These are phyloP conservation scores for Leccinum huronense DNA, from an alignment of 1,284 basidiomycete genomes.

Conservation along the genomic window DNA sequence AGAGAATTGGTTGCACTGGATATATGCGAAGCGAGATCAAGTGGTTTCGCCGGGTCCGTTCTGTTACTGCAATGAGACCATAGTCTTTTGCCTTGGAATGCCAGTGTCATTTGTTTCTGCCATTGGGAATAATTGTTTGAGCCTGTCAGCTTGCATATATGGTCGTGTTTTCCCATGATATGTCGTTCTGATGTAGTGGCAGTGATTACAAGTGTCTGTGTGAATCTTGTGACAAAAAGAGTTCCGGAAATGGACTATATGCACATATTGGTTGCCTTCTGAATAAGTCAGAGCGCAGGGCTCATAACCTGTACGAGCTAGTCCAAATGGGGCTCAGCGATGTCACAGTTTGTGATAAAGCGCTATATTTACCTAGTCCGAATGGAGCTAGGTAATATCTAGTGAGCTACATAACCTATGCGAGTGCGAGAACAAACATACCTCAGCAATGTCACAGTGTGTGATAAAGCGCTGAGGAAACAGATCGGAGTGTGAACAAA, in stretches of 20 bases:
- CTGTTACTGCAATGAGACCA: neutral
- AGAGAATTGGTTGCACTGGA: neutral
- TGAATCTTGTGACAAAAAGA: neutral
- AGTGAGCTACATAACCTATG: no score
- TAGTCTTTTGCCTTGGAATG: neutral
- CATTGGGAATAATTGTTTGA: conserved; percentile 1
- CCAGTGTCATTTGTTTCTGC: neutral
- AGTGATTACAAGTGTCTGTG: neutral
- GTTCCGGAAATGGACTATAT: neutral
- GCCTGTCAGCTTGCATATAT: conserved; percentile 2
- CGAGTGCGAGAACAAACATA: no score
- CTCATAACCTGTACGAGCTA: conserved; percentile 1
- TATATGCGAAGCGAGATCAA: neutral
- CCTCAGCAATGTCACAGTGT: neutral
- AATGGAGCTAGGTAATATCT: no score
- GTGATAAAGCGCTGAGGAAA: neutral
- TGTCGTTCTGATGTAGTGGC: neutral
- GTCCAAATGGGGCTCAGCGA: neutral
- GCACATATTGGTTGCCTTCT: neutral
- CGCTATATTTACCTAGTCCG: neutral
- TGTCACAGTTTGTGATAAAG: no score
- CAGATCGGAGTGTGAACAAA: neutral
- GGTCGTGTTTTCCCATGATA: conserved; percentile 11
- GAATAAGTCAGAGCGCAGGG: neutral
- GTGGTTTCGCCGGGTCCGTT: neutral